phyloP scores from a whole-genome alignment of 2,329 filamentous ascomycete species.

The Ophiocordyceps camponoti-rufipedis region DNA sequence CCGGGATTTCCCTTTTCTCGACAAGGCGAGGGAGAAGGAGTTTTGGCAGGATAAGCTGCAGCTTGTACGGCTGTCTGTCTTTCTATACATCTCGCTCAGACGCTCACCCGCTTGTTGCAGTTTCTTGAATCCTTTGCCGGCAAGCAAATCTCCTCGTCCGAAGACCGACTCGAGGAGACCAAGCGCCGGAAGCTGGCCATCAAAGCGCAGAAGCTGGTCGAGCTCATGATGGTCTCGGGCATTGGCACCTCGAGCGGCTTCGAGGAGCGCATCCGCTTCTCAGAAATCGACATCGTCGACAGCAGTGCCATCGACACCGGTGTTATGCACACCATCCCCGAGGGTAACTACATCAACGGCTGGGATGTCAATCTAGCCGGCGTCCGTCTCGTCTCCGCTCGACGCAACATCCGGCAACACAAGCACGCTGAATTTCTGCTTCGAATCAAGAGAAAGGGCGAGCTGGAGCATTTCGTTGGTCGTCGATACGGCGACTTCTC shows the following conservation, averaged over 20 bases:
- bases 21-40: conserved; percentile 94
- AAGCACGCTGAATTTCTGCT: conserved; percentile 89
- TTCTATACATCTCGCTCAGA: background rate
- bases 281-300: conserved; percentile 92
- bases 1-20: conserved; percentile 91
- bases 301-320: conserved; percentile 83
- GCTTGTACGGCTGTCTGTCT: conserved; percentile 40
- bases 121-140: conserved; percentile 95
- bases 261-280: conserved; percentile 91
- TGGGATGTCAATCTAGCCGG: conserved; percentile 96
- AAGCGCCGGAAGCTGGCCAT: conserved; percentile 81
- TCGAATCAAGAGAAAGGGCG: conserved; percentile 60
- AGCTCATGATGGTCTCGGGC: conserved; percentile 98
- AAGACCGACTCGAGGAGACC: conserved; percentile 89
- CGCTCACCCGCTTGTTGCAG: conserved; percentile 22
- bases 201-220: conserved; percentile 89
- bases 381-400: conserved; percentile 62
- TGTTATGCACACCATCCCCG: conserved; percentile 68
- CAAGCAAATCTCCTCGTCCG: conserved; percentile 92
- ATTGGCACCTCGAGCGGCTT: conserved; percentile 92
- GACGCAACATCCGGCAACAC: conserved; percentile 76
- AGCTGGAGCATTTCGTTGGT: conserved; percentile 62
- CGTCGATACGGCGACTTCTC: conserved; percentile 80
- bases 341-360: conserved; percentile 82
- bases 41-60: conserved; percentile 99